These are phyloP conservation scores for Tulasnella sp. DNA, from an alignment of 768 basidiomycete genomes.

Conservation along the genomic window DNA sequence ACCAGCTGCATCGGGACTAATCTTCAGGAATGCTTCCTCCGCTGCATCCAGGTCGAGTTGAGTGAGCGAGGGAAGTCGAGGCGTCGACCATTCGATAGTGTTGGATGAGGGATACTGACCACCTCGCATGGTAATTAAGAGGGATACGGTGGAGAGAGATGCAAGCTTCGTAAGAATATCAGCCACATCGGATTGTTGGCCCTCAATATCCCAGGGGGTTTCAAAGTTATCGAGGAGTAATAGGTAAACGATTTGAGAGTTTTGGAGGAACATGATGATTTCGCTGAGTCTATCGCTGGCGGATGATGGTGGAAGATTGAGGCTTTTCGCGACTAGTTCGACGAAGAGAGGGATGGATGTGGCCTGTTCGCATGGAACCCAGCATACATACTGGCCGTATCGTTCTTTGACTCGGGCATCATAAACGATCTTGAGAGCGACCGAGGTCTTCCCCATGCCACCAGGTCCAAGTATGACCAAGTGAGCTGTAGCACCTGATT, in stretches of 20 bases:
- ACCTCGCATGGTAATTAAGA: no score
- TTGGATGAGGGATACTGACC: no score
- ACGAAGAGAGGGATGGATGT: neutral
- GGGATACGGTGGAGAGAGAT: no score
- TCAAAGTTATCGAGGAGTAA: no score
- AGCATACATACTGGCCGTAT: neutral
- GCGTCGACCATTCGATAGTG: no score
- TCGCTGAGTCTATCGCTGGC: neutral
- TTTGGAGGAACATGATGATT: neutral
- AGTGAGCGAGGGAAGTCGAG: no score
- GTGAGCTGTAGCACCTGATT: neutral
- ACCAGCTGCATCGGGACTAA: no score
- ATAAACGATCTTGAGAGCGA: neutral
- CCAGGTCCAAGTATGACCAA: neutral
- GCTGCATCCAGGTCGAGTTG: no score
- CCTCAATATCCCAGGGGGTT: no score
- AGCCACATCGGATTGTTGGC: no score
- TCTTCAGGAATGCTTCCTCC: no score
- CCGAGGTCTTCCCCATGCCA: neutral
- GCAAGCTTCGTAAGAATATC: no score
- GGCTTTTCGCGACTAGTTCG: neutral
- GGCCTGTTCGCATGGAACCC: neutral
- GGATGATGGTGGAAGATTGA: neutral
- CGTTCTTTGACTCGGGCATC: neutral
- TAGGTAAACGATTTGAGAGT: neutral